These are phyloP conservation scores for Hygrocybe coccinea DNA, from an alignment of 768 basidiomycete species.

Conservation along the genomic window DNA sequence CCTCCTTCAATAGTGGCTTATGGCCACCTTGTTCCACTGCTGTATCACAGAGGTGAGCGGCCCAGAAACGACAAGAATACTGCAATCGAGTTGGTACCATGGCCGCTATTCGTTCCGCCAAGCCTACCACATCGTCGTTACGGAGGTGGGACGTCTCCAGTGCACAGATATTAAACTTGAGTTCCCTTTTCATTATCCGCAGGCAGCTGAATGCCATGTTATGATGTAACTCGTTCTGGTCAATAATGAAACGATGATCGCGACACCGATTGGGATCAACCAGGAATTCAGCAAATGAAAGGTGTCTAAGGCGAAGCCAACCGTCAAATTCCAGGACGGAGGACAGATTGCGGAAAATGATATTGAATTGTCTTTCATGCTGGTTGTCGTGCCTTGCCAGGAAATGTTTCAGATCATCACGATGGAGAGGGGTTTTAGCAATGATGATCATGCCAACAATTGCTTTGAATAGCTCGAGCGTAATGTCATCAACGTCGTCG, in stretches of 20 bases:
- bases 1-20: no score
- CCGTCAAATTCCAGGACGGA: neutral
- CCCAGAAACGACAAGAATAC: constrained; percentile 38
- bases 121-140: constrained; percentile 24
- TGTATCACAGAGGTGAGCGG: constrained; percentile 20
- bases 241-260: constrained; percentile 4
- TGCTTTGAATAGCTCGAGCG: neutral
- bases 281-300: constrained; percentile 11
- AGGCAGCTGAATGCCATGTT: no score
- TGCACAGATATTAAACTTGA: no score
- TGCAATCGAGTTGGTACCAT: constrained; percentile 27
- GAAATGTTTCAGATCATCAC: neutral
- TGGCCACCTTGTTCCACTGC: neutral
- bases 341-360: constrained; percentile 1
- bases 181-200: no score
- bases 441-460: neutral
- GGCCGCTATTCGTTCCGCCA: constrained; percentile 14
- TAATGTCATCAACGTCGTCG: neutral
- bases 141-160: no score
- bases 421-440: neutral
- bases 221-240: no score
- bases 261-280: constrained; percentile 3
- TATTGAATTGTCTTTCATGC: no score
- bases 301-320: constrained; percentile 7
- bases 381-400: neutral